Evolutionary conservation across 2,329 filamentous ascomycete genomes (phyloP).

Genomic region (Biscogniauxia marginata): DNA sequence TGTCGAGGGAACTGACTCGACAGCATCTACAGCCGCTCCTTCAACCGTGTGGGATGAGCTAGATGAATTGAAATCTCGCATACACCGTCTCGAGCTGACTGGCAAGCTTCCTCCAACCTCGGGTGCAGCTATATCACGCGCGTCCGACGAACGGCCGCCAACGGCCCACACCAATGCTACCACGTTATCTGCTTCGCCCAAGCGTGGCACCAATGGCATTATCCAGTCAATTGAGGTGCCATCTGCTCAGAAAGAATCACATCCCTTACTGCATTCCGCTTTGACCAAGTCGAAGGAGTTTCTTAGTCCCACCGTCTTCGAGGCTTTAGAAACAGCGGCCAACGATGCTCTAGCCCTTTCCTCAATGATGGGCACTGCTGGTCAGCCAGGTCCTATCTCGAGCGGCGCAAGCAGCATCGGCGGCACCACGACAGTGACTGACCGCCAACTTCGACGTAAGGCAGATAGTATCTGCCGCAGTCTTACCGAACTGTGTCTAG

Average conservation of each 20-base stretch:
- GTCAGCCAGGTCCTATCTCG: slow-evolving; percentile 67
- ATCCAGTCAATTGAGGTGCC: slow-evolving; percentile 45
- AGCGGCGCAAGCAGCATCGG: slow-evolving; percentile 65
- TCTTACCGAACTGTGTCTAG: slow-evolving; percentile 87
- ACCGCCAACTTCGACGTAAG: slow-evolving; percentile 84
- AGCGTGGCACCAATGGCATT: slow-evolving; percentile 58
- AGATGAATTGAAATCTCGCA: slow-evolving; percentile 90
- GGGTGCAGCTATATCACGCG: slow-evolving; percentile 72
- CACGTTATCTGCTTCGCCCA: slow-evolving; percentile 86
- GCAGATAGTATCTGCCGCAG: slow-evolving; percentile 91
- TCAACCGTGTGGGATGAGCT: slow-evolving; percentile 98
- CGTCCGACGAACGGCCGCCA: slow-evolving; percentile 76
- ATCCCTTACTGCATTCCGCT: slow-evolving; percentile 78
- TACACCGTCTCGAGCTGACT: slow-evolving; percentile 84
- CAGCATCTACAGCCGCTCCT: slow-evolving; percentile 80
- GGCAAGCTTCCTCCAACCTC: slow-evolving; percentile 84
- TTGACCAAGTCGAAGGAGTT: slow-evolving; percentile 73
- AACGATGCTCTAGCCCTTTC: slow-evolving; percentile 78
- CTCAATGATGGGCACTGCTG: slow-evolving; percentile 71
- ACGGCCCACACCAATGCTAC: slow-evolving; percentile 86
- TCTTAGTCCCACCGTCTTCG: slow-evolving; percentile 70
- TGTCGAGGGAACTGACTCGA: slow-evolving; percentile 77
- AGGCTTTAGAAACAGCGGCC: slow-evolving; percentile 76
- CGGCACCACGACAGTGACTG: slow-evolving; percentile 53
- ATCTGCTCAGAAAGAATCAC: slow-evolving; percentile 55